Conservation (phyloP, 2,329 filamentous ascomycete species). For the Ascochyta viciae-villosae region DNA sequence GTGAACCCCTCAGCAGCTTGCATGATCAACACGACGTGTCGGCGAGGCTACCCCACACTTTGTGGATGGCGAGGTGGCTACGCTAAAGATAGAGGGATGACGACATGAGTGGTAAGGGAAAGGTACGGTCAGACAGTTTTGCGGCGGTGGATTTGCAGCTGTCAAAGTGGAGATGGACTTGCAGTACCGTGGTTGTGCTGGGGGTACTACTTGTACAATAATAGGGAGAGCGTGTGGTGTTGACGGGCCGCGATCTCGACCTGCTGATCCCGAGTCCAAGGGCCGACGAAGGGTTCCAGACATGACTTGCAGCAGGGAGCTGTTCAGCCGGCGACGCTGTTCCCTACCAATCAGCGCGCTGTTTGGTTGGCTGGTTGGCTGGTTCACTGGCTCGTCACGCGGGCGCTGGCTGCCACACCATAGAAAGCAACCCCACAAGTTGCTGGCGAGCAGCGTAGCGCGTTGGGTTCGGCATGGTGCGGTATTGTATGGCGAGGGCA, state of each 20-base stretch:
- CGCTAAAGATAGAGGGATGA: neutral
- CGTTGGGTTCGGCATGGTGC: neutral
- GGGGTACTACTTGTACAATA: no score
- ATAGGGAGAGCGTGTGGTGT: neutral
- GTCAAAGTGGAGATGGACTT: no score
- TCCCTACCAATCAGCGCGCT: neutral
- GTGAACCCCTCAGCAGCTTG: neutral
- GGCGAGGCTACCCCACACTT: slow-evolving; percentile 18
- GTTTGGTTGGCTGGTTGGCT: neutral
- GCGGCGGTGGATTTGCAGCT: no score
- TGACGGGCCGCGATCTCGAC: slow-evolving; percentile 27
- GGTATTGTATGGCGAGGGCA: slow-evolving; percentile 18
- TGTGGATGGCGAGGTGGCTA: neutral
- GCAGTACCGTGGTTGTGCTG: no score
- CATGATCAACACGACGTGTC: slow-evolving; percentile 6
- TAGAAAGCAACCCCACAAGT: slow-evolving; percentile 1
- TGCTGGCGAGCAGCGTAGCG: slow-evolving; percentile 16
- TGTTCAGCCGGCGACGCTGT: slow-evolving; percentile 9
- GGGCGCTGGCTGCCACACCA: slow-evolving; percentile 21
- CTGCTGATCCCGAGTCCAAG: slow-evolving; percentile 21
- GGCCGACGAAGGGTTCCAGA: slow-evolving; percentile 23
- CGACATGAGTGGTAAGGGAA: neutral
- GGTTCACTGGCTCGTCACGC: slow-evolving; percentile 20
- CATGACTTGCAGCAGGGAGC: slow-evolving; percentile 38
- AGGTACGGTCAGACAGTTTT: neutral